phyloP scores from a whole-genome alignment of 768 basidiomycete species.

The Lentinula guzmanii region DNA sequence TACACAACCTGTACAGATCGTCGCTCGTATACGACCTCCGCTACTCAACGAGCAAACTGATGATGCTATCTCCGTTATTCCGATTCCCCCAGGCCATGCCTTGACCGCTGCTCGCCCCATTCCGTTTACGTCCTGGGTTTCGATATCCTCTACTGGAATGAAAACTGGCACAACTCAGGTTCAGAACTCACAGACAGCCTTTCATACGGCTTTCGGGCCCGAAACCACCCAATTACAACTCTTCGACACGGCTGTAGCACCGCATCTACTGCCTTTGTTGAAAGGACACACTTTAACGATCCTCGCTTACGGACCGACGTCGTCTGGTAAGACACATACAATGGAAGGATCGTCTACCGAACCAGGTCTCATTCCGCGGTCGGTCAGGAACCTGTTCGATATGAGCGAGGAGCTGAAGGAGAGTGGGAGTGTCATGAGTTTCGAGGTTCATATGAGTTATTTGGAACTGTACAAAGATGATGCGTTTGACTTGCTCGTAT shows the following conservation, averaged over 20 bases:
- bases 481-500: constrained; percentile 79
- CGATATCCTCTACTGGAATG: background rate
- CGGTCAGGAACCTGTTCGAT: constrained; percentile 62
- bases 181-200: background rate
- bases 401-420: constrained; percentile 27
- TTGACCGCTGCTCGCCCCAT: background rate
- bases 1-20: constrained; percentile 1
- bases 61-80: background rate
- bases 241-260: constrained; percentile 2
- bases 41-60: background rate
- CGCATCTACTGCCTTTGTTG: background rate
- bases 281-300: constrained; percentile 58
- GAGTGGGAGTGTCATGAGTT: background rate
- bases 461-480: constrained; percentile 94
- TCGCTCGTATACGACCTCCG: constrained; percentile 4
- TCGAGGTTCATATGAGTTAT: constrained; percentile 40
- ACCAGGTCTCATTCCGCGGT: constrained; percentile 84
- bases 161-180: background rate
- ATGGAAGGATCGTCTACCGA: constrained; percentile 77
- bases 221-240: background rate
- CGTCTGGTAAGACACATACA: constrained; percentile 88
- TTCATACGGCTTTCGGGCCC: background rate
- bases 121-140: constrained; percentile 4
- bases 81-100: background rate
- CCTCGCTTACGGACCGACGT: constrained; percentile 89